Base-by-base conservation (phyloP, 2,329 filamentous ascomycete genomes). In the Neopestalotiopsis clavispora region DNA sequence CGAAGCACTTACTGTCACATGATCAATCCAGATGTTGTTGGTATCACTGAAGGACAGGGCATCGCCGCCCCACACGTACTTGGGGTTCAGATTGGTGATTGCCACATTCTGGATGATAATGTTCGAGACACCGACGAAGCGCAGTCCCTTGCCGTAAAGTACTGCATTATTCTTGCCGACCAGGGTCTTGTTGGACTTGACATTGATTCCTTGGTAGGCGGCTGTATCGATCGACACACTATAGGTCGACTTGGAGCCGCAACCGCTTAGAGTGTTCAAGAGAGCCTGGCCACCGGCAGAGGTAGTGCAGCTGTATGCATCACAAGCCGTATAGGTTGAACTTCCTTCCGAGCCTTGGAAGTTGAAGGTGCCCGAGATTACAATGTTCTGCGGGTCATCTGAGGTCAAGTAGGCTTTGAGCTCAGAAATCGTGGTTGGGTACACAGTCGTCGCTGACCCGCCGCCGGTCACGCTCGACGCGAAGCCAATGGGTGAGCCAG, bases 61-160 rank as follows among this genome's bases (percentile, higher is more conserved):
- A 74, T 88, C 86, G 66, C 86, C 86, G 66, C 86, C 86, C 86
- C 86, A 88, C 72, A 89, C 84, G 72, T 87, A 86, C 74, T 85
- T 73, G 17, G 85, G 81, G 80, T 89, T 88, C 65, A 89, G 78
- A 60, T 86, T 79, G 66, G 84, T 86, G 73, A 88, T 82, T 59
- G 84, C 81, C 64, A 87, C 77, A 77, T 87, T 88, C 81, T 87
- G 87, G 76, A 89, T 84, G 74, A 90, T 89, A 74, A 90, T 80
- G 77, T 90, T 89, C 74, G 77, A 83, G 28, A 81, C 82, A 67
- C 80, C 80, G 66, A 81, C 79, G n/a, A 87, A 81, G 49, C 85
- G 83, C 20, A 89, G 30, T 6, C 63, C 87, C 80, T 88, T 89
- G 73, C 87, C 87, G 74, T 84, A 85, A 75, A 90, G 88, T 34